A percentile compares a stretch with the other conserved stretches of the same genome.
phyloP scores from a whole-genome alignment of 352 stramenopile species.

The Vaucheria bursata region DNA sequence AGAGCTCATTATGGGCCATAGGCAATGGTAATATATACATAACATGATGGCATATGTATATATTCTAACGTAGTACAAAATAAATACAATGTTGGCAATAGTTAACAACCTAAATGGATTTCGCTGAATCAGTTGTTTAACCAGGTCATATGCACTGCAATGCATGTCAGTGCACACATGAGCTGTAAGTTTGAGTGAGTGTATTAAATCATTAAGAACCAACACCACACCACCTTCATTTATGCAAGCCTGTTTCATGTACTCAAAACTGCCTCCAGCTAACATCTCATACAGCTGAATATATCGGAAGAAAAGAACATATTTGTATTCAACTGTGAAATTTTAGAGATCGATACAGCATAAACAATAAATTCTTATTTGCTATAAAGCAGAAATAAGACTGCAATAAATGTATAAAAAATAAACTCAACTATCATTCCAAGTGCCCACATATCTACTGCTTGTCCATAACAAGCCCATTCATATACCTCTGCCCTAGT shows the following conservation, averaged over 20 bases:
- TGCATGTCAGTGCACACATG: not conserved
- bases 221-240: not conserved
- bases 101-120: conserved; percentile 6
- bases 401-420: too few species aligned
- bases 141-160: not conserved
- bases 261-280: not conserved
- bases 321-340: too few species aligned
- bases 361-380: too few species aligned
- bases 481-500: not conserved
- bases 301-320: not conserved
- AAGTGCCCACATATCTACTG: conserved; percentile 8
- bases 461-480: conserved; percentile 6
- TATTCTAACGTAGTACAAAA: not conserved
- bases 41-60: not conserved
- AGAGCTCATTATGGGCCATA: not conserved
- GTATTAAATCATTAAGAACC: not conserved
- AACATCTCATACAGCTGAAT: conserved; percentile 10
- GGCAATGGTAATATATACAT: not conserved
- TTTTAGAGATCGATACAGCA: too few species aligned
- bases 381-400: too few species aligned
- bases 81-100: not conserved
- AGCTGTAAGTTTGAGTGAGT: not conserved
- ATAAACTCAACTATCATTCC: conserved; percentile 9
- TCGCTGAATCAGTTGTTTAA: not conserved
- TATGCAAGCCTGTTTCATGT: conserved; percentile 4